A percentile compares a stretch with the other conserved stretches of the same genome.
Conservation (phyloP, 306 rosid species). For the Corylus americana region DNA sequence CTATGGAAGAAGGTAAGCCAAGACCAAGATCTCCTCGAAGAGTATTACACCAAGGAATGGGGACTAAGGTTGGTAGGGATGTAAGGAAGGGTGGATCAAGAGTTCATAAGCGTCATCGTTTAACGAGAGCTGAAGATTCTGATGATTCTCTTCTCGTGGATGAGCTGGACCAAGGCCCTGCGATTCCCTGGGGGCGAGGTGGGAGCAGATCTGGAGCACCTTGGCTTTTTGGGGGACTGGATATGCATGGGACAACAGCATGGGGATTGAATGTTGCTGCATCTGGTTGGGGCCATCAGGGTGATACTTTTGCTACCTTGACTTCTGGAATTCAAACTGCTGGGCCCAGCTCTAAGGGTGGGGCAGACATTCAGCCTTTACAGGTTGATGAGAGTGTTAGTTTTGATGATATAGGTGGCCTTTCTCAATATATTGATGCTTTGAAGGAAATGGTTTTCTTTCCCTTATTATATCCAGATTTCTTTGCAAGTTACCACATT, state of each 20-base stretch:
- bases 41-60: slow-evolving; percentile 93
- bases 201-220: slow-evolving; percentile 91
- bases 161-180: slow-evolving; percentile 95
- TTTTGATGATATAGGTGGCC: slow-evolving; percentile 95
- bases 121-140: slow-evolving; percentile 81
- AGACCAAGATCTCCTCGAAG: slow-evolving; percentile 87
- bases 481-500: slow-evolving; percentile 92
- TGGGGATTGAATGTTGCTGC: slow-evolving; percentile 96
- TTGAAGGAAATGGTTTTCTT: slow-evolving; percentile 98
- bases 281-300: slow-evolving; percentile 99
- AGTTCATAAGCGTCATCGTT: slow-evolving; percentile 91
- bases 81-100: slow-evolving; percentile 90
- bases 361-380: slow-evolving; percentile 96
- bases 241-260: slow-evolving; percentile 81
- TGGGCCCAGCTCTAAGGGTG: slow-evolving; percentile 99
- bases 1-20: slow-evolving; percentile 79
- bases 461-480: slow-evolving; percentile 93
- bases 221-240: slow-evolving; percentile 93
- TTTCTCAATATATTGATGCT: slow-evolving; percentile 86
- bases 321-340: slow-evolving; percentile 98
- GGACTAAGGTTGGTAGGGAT: slow-evolving; percentile 81
- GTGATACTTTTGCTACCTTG: slow-evolving; percentile 73
- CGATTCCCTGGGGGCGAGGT: slow-evolving; percentile 90
- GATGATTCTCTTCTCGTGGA: slow-evolving; percentile 98
- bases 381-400: slow-evolving; percentile 96